A percentile compares a stretch with the other conserved stretches of the same genome.
phyloP scores from a whole-genome alignment of 768 basidiomycete species.

The Auriscalpium orientale region DNA sequence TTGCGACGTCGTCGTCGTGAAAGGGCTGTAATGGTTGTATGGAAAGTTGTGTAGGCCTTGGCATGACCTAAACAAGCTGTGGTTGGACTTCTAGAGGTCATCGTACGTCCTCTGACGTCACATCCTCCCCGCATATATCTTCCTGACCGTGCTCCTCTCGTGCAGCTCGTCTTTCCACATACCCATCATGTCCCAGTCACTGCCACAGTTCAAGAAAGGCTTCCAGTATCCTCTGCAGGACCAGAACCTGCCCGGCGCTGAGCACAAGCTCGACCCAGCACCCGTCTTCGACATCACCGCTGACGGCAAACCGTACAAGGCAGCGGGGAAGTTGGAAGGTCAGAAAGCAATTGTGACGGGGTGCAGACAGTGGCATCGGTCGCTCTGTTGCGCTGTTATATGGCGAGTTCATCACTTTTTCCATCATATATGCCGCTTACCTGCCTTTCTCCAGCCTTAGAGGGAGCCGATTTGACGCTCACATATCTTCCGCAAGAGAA shows the following conservation, averaged over 20 bases:
- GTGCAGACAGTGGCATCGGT: slow-evolving; percentile 44
- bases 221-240: slow-evolving; percentile 26
- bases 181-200: neutral
- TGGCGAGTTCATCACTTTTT: slow-evolving; percentile 11
- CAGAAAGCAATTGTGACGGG: slow-evolving; percentile 43
- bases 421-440: neutral
- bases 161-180: slow-evolving; percentile 1
- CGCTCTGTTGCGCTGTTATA: slow-evolving; percentile 34
- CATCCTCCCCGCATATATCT: neutral
- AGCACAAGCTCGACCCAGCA: slow-evolving; percentile 25
- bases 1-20: too few relatives aligned
- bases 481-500: slow-evolving; percentile 27
- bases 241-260: slow-evolving; percentile 24
- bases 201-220: slow-evolving; percentile 24
- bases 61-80: too few relatives aligned
- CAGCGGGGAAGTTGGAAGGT: slow-evolving; percentile 38
- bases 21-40: too few relatives aligned
- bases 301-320: slow-evolving; percentile 38
- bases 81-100: too few relatives aligned
- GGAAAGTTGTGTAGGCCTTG: too few relatives aligned
- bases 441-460: slow-evolving; percentile 19
- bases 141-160: neutral
- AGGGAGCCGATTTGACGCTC: slow-evolving; percentile 30
- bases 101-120: neutral
- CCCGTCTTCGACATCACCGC: slow-evolving; percentile 35